Evolutionary conservation across 2,329 filamentous ascomycete genomes (phyloP), one percentile per base, ranked within the genome.

Genomic region (Xylaria sp.): DNA sequence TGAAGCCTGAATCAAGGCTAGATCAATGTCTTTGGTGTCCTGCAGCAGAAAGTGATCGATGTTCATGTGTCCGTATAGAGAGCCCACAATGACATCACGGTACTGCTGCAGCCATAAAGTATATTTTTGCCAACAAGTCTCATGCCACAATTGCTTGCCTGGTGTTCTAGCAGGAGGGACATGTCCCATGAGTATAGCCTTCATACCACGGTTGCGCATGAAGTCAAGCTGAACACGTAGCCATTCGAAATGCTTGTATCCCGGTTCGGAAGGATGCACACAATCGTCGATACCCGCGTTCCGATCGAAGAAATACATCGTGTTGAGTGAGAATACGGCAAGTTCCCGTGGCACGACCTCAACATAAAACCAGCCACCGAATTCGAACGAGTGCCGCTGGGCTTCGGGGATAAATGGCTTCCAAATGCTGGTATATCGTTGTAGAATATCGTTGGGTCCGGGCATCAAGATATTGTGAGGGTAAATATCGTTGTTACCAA

Each of bases 91-190:
- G 46, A 99, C 91, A 79, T 99, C 96, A 41, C 96, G 92, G 80
- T 94, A 99, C 79, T 97, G 94, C 74, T 90, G 88, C 76, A 95
- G 83, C 94, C 94, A 98, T 3, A 98, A 83, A 0, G 94, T 92
- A 80, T 97, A 99, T 79, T 97, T 98, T 79, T 98, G 95, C 94
- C 95, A 99, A 82, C 96, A 99, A 0, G 92, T 94, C 84, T 98
- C 95, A 73, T 98, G 94, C 96, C 96, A 99, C 70, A 89, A 90
- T 76, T 89, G 88, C 84, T 98, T 98, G 81, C 90, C 91, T 43
- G 89, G 86, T 1, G 94, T 96, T 70, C 94, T 87, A 0, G 94
- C 95, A 0, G 96, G 96, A 1, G 96, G 94, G 3, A 99, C 94
- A 80, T 99, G 96, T 1, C 96, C 95, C 75, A 93, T 97, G 62